A percentile compares a stretch with the other conserved stretches of the same genome.
Evolutionary conservation across 352 stramenopile genomes (phyloP).

Genomic region (Pythium oligandrum): DNA sequence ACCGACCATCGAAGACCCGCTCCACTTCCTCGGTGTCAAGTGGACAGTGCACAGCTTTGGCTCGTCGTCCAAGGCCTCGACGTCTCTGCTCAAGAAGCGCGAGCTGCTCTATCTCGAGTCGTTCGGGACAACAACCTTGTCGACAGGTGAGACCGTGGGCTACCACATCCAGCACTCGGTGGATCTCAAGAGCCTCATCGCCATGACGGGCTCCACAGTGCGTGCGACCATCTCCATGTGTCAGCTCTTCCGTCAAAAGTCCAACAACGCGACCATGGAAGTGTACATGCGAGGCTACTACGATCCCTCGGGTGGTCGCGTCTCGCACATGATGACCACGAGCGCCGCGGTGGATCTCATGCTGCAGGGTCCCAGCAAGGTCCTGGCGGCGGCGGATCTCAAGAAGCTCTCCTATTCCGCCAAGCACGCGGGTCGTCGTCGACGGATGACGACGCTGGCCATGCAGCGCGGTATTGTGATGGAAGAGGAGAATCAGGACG

Average conservation of each 20-base stretch:
- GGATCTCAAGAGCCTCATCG: slow-evolving; percentile 41
- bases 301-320: slow-evolving; percentile 35
- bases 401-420: slow-evolving; percentile 56
- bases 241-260: slow-evolving; percentile 41
- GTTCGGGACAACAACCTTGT: slow-evolving; percentile 25
- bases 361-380: slow-evolving; percentile 29
- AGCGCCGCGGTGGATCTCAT: slow-evolving; percentile 36
- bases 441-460: slow-evolving; percentile 10
- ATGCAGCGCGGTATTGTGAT: neutral
- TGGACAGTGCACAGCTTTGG: slow-evolving; percentile 36
- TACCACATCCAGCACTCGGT: slow-evolving; percentile 67
- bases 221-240: slow-evolving; percentile 39
- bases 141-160: slow-evolving; percentile 38
- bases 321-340: slow-evolving; percentile 40
- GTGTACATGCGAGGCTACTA: slow-evolving; percentile 54
- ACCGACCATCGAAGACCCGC: slow-evolving; percentile 34
- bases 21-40: slow-evolving; percentile 57
- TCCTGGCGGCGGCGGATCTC: slow-evolving; percentile 43
- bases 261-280: slow-evolving; percentile 29
- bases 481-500: neutral
- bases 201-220: slow-evolving; percentile 35
- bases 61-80: slow-evolving; percentile 12
- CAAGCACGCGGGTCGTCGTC: slow-evolving; percentile 31
- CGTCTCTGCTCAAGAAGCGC: slow-evolving; percentile 34
- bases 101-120: slow-evolving; percentile 60